phyloP scores from a whole-genome alignment of 306 rosid species.

The Morella rubra region DNA sequence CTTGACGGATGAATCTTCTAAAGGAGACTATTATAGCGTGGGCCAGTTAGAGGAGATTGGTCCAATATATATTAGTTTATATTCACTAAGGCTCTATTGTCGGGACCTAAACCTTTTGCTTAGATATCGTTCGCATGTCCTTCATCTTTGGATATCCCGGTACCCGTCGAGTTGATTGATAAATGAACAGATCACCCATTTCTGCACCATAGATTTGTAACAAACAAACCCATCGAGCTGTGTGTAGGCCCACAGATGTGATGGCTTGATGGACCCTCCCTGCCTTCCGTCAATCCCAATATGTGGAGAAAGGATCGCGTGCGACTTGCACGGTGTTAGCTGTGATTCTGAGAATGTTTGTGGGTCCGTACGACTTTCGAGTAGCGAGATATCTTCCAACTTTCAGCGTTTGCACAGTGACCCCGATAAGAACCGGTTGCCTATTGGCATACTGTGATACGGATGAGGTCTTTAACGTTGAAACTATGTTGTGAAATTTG shows the following conservation, averaged over 20 bases:
- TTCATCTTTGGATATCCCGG: background rate
- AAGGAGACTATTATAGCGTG: background rate
- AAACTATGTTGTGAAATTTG: background rate
- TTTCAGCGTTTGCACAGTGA: background rate
- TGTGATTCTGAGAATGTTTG: background rate
- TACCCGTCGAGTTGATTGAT: background rate
- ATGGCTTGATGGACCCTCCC: background rate
- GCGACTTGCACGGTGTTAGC: background rate
- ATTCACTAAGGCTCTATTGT: background rate
- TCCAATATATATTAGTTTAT: background rate
- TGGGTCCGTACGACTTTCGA: background rate
- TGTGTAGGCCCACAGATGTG: background rate
- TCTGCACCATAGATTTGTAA: background rate
- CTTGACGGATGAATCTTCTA: background rate
- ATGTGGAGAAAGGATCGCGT: background rate
- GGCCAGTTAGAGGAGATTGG: constrained; percentile 22
- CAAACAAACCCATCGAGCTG: background rate
- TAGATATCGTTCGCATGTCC: too few species aligned
- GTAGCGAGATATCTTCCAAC: background rate
- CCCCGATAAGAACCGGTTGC: too few species aligned
- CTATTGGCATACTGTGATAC: background rate
- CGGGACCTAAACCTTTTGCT: background rate
- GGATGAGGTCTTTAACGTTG: background rate
- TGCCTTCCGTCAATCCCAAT: background rate
- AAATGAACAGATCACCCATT: background rate